Evolutionary conservation across 2,329 filamentous ascomycete species (phyloP).

Genomic region (Periconia sp.): DNA sequence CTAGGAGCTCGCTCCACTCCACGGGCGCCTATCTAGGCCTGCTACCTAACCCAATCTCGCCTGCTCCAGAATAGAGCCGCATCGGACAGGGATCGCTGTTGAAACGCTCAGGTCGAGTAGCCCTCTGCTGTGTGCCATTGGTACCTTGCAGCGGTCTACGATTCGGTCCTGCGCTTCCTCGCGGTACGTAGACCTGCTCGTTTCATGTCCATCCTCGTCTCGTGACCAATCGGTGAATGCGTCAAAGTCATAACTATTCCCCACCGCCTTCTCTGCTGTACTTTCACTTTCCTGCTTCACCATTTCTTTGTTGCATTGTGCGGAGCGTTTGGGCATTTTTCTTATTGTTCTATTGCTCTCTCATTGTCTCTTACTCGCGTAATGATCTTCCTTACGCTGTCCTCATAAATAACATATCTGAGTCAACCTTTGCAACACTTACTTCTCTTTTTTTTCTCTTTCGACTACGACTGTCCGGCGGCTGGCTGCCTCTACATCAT

Average conservation of each 20-base stretch:
- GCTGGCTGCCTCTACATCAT: constrained; percentile 20
- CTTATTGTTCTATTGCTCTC: constrained; percentile 29
- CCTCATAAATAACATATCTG: constrained; percentile 17
- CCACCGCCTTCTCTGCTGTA: constrained; percentile 17
- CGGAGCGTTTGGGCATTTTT: constrained; percentile 32
- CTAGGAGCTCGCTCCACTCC: constrained; percentile 36
- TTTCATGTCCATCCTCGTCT: constrained; percentile 20
- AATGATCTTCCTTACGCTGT: constrained; percentile 21
- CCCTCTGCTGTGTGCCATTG: constrained; percentile 46
- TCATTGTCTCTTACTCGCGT: constrained; percentile 29
- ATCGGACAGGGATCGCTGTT: constrained; percentile 47
- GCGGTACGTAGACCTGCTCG: constrained; percentile 46
- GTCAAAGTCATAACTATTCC: constrained; percentile 21
- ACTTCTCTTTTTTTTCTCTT: constrained; percentile 6
- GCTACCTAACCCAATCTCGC: constrained; percentile 38
- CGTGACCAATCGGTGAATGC: constrained; percentile 33
- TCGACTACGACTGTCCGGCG: constrained; percentile 12
- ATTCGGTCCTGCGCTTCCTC: constrained; percentile 46
- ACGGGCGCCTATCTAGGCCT: constrained; percentile 47
- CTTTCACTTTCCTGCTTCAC: constrained; percentile 26
- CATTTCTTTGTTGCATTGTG: constrained; percentile 46
- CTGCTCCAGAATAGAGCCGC: constrained; percentile 50
- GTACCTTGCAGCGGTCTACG: constrained; percentile 42
- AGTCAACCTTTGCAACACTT: constrained; percentile 19
- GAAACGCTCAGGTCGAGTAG: constrained; percentile 49